Base-by-base conservation (phyloP, 2,329 filamentous ascomycete genomes). In the Colletotrichum camelliae region DNA sequence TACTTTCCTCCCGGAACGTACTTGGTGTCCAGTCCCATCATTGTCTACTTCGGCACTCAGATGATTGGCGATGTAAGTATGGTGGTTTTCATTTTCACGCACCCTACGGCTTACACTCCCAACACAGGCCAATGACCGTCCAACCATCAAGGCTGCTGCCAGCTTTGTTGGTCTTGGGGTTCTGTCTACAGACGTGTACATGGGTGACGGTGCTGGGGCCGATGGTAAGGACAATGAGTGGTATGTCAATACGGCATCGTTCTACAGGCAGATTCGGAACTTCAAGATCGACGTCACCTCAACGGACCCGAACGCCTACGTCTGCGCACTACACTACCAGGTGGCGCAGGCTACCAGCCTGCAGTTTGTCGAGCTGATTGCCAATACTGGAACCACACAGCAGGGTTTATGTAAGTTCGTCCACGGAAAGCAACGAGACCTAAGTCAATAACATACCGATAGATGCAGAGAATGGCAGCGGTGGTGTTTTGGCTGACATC, bases 311-410 rank as follows among this genome's bases (percentile, higher is more conserved):
- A n/a, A 13, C n/a, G 13, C 18, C 27, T 16, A 67, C 10, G 64
- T 64, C 60, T 24, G n/a, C n/a, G 21, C 21, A 27, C 35, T 37
- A 3, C 60, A 37, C 80, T 93, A 91, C 91, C 91, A 92, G 72
- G 90, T 91, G 21, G 90, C 90, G 1, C 91, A 93, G 79, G 91
- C 85, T 0, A 88, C 88, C 13, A 87, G 84, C 18, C 80, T 91
- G n/a, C 84, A 89, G 79, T 90, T 91, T 72, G 82, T 90, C 37
- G 81, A 86, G 10, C 88, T 91, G 77, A 85, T 33, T 16, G 33
- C 80, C 74, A 74, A 78, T 64, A 80, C 81, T 58, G 81, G 81
- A 72, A 71, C 10, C 18, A 68, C 64, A 21, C 67, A 72, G 29
- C 76, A 76, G 35, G 64, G 64, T 5, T 0, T 67, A 10, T 67